phyloP scores from a whole-genome alignment of 305 asterid genomes.

The Fraxinus baroniana region DNA sequence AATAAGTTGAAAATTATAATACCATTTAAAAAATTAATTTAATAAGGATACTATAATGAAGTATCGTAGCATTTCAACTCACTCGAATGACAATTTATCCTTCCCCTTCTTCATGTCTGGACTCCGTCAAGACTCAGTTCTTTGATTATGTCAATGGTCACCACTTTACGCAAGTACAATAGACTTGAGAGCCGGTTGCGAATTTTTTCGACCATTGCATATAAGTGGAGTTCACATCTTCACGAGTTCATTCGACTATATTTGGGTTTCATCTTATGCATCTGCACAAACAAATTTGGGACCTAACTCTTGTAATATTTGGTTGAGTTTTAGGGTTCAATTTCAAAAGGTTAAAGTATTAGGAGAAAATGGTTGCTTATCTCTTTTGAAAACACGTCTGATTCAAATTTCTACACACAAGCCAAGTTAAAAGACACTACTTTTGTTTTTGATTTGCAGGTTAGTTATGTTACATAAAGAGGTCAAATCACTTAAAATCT shows the following conservation, averaged over 20 bases:
- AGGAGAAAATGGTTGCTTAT: not conserved
- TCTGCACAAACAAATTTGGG: not conserved
- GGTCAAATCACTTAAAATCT: not conserved
- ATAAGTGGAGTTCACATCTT: not conserved
- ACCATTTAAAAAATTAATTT: not conserved
- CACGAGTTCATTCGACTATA: not conserved
- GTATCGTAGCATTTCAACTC: not conserved
- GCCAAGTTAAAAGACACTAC: not conserved
- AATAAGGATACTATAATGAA: not conserved
- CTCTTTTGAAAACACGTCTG: not conserved
- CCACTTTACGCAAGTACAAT: not conserved
- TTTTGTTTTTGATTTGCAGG: not conserved
- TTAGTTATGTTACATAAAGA: not conserved
- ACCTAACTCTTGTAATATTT: not conserved
- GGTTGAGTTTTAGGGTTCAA: not conserved
- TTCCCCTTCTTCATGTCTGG: not conserved
- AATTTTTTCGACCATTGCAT: too few species aligned
- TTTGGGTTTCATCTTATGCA: not conserved
- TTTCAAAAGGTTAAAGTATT: not conserved
- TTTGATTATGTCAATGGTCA: not conserved
- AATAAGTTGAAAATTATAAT: not conserved
- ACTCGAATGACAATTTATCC: not conserved
- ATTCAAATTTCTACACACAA: not conserved
- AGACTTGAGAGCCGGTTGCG: not conserved
- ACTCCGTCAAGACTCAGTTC: not conserved